Percentiles rank a stretch among this genome's conserved stretches.
Conservation (phyloP, 164 flowering plant genomes). For the Platanus orientalis region DNA sequence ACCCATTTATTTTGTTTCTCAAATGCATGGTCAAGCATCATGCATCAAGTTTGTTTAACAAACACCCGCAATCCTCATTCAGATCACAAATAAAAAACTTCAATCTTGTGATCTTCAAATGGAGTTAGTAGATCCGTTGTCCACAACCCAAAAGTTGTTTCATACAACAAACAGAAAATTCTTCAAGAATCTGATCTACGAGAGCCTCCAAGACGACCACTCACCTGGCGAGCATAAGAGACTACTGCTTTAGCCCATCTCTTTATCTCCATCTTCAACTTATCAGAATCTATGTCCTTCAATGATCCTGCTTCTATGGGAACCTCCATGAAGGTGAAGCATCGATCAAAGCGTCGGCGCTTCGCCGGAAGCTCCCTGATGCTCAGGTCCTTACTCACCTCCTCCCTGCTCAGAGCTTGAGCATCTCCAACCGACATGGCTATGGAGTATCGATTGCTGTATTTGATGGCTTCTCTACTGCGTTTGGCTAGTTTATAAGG, state of each 20-base stretch:
- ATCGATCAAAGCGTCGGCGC: constrained; percentile 21
- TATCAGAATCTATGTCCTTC: constrained; percentile 44
- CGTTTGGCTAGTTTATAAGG: too few relatives aligned
- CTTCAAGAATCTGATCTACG: constrained; percentile 2
- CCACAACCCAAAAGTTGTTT: too few relatives aligned
- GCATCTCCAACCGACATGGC: neutral
- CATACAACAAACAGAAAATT: too few relatives aligned
- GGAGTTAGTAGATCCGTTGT: too few relatives aligned
- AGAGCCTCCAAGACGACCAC: constrained; percentile 30
- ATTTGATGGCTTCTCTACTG: neutral
- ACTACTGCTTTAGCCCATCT: constrained; percentile 78
- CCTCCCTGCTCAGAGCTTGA: neutral
- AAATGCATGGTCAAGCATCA: too few relatives aligned
- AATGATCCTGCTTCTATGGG: constrained; percentile 35
- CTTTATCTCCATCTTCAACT: constrained; percentile 56
- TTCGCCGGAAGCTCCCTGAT: too few relatives aligned
- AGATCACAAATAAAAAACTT: too few relatives aligned
- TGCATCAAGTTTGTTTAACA: too few relatives aligned
- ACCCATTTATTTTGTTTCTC: too few relatives aligned
- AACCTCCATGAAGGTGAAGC: constrained; percentile 41
- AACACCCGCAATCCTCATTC: too few relatives aligned
- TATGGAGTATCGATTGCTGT: neutral
- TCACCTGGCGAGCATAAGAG: constrained; percentile 54
- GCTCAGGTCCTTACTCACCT: too few relatives aligned
- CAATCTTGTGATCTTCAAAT: too few relatives aligned